phyloP scores from a whole-genome alignment of 192 early-diverging fungal genomes.

The Entomortierella lignicola region DNA sequence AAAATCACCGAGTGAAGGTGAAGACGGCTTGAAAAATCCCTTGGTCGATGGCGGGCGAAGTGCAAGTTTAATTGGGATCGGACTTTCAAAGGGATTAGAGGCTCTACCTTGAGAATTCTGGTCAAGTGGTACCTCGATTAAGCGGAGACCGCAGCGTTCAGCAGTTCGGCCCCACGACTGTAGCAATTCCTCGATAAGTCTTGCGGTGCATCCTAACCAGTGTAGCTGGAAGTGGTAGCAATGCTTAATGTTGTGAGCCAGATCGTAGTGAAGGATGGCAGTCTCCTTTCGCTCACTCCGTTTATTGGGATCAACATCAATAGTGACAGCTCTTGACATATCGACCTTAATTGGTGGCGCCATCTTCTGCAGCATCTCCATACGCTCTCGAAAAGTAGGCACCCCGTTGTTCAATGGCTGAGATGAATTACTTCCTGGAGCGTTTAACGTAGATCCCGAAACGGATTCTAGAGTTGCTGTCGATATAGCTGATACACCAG shows the following conservation, averaged over 20 bases:
- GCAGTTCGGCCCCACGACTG: conserved; percentile 81
- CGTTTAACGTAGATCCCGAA: not conserved
- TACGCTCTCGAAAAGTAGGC: conserved; percentile 30
- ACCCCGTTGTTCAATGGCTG: conserved; percentile 14
- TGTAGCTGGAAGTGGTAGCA: conserved; percentile 95
- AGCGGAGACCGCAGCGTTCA: conserved; percentile 86
- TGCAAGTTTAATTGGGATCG: conserved; percentile 71
- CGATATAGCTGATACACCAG: conserved; percentile 11
- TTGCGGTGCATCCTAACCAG: conserved; percentile 95
- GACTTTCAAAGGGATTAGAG: conserved; percentile 93
- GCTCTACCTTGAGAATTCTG: conserved; percentile 72
- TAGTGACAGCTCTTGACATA: conserved; percentile 74
- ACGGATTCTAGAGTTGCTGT: conserved; percentile 15
- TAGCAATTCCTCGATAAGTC: conserved; percentile 88
- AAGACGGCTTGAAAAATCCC: conserved; percentile 32
- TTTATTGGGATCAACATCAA: conserved; percentile 89
- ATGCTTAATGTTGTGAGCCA: conserved; percentile 85
- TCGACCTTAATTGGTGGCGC: conserved; percentile 61
- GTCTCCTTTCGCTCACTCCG: conserved; percentile 82
- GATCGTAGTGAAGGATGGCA: conserved; percentile 90
- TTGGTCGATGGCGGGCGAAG: conserved; percentile 73
- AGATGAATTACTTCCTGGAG: not conserved
- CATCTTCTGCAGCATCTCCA: conserved; percentile 52
- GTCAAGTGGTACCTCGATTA: conserved; percentile 90
- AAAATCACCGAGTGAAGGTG: conserved; percentile 8